Base-by-base conservation (phyloP, 192 early-diverging fungal species). In the Coemansia aciculifera region DNA sequence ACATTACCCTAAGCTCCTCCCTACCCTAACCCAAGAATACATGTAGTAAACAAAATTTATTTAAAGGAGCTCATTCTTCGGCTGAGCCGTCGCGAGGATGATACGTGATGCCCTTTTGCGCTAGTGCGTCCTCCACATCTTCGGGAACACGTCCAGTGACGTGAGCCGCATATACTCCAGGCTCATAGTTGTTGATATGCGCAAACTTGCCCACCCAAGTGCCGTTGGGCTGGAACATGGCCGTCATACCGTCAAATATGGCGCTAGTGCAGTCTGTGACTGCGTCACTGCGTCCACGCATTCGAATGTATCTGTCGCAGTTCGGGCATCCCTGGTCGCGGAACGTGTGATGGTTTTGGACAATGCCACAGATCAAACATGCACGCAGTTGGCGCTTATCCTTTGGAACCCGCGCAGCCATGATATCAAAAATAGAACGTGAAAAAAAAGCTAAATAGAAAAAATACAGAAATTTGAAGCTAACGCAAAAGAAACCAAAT, bases 191-290 rank as follows among this genome's bases (percentile, higher is more conserved):
- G 64, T 73, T 75, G 36, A 81, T 62, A 37, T 76, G 86, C 42
- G 91, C 85, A 82, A 87, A 93, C 70, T 87, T 89, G 49, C 87
- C 88, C 12, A 92, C 89, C 92, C 92, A 94, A 62, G 87, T 89
- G 56, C 87, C 81, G 59, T 77, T 86, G 15, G 92, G 92, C 69
- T 89, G 84, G 83, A 92, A 89, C 65, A 90, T 75, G 1, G 91
- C 89, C 66, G 90, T 89, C 10, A 88, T 64, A 13, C 92, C 93
- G 63, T 92, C 91, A 59, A 90, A 93, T 37, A 88, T 90, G 21
- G 85, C 73, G 62, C 87, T 91, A 32, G 93, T 94, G 76, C 93
- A 94, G 60, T 93, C 91, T 48, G 80, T 64, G 29, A 93, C 87
- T 40, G 85, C 73, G 68, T 88, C 88, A 59, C 76, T 81, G 34